Evolutionary conservation across 108 stramenopile genomes (phyloP), one percentile per base, ranked within the genome.

Genomic region (Mayamaea pseudoterrestris): DNA sequence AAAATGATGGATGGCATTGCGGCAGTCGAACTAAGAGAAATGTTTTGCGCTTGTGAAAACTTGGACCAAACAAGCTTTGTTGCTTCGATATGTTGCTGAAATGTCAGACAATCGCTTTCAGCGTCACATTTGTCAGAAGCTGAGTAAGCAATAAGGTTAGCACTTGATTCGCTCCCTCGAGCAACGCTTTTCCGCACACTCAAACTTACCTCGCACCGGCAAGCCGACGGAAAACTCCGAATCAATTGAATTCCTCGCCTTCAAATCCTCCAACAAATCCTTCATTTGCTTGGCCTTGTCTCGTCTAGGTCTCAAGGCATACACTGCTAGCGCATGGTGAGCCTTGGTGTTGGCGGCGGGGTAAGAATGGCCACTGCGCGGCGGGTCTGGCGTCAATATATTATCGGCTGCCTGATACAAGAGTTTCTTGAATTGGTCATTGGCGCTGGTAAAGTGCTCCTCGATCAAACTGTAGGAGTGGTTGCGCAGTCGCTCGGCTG

Each of bases 31-130:
- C n/a, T n/a, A n/a, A n/a, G n/a, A n/a, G n/a, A n/a, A n/a, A n/a
- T n/a, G n/a, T n/a, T n/a, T n/a, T n/a, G n/a, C n/a, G 22, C 37
- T 5, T 39, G 16, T 8, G 5, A 9, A 14, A n/a, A 28, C 2
- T 17, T 48, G 47, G 7, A 31, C 64, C 64, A 71, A 1, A 54
- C 36, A 18, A 29, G 39, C 5, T 22, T 43, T 37, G 58, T 53
- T 20, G 59, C 27, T 25, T 53, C 46, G 56, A 72, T 66, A 47
- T 72, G 60, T 29, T 55, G 47, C 5, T 47, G 26, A 45, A 73
- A 73, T 13, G 41, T 25, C 27, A 66, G 39, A 32, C 71, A 67
- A 52, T 73, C 66, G 30, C 65, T 66, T 53, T 73, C 71, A 11
- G 3, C 22, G 3, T 41, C 13, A 36, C 71, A 73, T 49, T 73